Percentiles rank a stretch among this genome's conserved stretches.
Evolutionary conservation across 345 rosid species (phyloP).

Genomic region (Streptanthus diversifolius): DNA sequence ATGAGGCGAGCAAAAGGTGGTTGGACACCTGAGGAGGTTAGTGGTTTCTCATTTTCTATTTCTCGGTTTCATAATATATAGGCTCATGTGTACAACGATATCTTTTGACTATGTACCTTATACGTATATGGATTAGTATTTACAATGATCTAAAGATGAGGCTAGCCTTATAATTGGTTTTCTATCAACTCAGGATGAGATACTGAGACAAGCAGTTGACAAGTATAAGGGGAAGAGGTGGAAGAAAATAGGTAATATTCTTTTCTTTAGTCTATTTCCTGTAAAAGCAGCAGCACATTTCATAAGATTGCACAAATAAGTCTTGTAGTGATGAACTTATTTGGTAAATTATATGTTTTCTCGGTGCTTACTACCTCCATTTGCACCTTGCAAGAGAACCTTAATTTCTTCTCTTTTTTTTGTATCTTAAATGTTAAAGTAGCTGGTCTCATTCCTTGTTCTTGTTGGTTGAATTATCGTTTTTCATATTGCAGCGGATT

Average conservation of each 20-base stretch:
- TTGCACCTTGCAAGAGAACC: background rate
- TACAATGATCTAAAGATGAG: background rate
- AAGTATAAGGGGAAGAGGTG: conserved; percentile 75
- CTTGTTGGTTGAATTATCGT: background rate
- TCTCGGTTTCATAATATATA: background rate
- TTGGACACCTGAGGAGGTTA: conserved; percentile 92
- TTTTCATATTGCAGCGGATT: conserved; percentile 58
- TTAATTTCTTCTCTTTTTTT: background rate
- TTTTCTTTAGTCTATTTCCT: conserved; percentile 7
- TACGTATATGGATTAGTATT: background rate
- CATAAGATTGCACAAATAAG: background rate
- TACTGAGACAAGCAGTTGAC: conserved; percentile 70
- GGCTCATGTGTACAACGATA: background rate
- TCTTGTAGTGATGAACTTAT: background rate
- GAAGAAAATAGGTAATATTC: conserved; percentile 72
- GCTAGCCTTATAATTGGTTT: conserved; percentile 1
- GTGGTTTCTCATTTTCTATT: background rate
- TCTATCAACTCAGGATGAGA: conserved; percentile 63
- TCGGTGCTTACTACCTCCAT: background rate
- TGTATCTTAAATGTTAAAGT: background rate
- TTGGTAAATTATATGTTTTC: background rate
- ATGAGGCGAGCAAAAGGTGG: conserved; percentile 97
- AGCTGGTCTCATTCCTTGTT: conserved; percentile 1
- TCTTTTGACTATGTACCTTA: background rate
- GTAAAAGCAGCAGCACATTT: background rate